Percentiles rank a stretch among this genome's conserved stretches.
Conservation (phyloP, 1,284 basidiomycete genomes). For the Leccinum pallidistipes region DNA sequence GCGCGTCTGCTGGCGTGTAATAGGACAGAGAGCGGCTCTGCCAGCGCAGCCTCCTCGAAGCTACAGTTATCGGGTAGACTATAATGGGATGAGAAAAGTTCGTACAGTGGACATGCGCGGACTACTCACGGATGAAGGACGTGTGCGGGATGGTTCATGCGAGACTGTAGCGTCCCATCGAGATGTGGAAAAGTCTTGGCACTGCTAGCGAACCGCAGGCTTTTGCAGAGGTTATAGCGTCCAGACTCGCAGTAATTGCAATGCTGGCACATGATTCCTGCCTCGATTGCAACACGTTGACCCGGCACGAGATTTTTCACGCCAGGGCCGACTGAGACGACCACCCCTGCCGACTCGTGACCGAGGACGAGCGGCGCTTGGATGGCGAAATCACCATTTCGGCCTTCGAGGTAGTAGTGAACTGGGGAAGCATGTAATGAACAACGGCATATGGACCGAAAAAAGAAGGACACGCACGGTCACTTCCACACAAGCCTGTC, state of each 20-base stretch:
- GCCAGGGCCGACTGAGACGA: constrained; percentile 71
- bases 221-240: constrained; percentile 93
- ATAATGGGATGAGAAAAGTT: constrained; percentile 13
- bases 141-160: constrained; percentile 86
- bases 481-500: constrained; percentile 92
- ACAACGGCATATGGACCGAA: constrained; percentile 4
- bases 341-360: constrained; percentile 86
- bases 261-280: constrained; percentile 83
- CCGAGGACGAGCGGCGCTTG: constrained; percentile 85
- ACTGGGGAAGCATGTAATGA: constrained; percentile 45
- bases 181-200: constrained; percentile 93
- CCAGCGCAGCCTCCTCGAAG: constrained; percentile 81
- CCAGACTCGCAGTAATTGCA: constrained; percentile 69
- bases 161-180: constrained; percentile 87
- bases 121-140: constrained; percentile 81
- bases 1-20: constrained; percentile 81
- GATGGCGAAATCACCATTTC: constrained; percentile 91
- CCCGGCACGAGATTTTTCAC: constrained; percentile 72
- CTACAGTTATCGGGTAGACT: constrained; percentile 79
- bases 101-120: constrained; percentile 1
- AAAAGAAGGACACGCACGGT: constrained; percentile 55
- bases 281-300: constrained; percentile 92
- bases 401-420: constrained; percentile 86
- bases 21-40: constrained; percentile 90
- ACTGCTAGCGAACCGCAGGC: constrained; percentile 84